Evolutionary conservation across 2,329 filamentous ascomycete species (phyloP).

Genomic region (Sarocladium strictum): DNA sequence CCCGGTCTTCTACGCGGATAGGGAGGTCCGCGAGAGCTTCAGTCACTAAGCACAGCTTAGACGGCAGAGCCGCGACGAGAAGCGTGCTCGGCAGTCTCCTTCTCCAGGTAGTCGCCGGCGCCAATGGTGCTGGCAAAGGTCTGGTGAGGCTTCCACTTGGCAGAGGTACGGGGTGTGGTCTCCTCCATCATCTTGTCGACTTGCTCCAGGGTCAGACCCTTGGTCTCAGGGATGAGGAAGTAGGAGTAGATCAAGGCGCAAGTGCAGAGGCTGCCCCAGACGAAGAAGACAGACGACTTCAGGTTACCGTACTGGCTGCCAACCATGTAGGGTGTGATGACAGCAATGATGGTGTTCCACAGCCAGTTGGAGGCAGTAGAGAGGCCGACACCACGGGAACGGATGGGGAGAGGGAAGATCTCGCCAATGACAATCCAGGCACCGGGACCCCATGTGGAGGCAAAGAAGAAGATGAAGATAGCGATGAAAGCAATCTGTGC

Average conservation of each 20-base stretch:
- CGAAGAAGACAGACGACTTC: conserved; percentile 65
- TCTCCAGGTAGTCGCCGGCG: conserved; percentile 25
- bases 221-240: conserved; percentile 69
- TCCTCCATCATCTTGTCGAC: conserved; percentile 88
- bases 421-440: conserved; percentile 82
- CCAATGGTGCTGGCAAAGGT: conserved; percentile 54
- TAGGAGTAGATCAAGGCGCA: conserved; percentile 58
- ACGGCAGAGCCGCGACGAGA: conserved; percentile 25
- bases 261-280: conserved; percentile 65
- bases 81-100: conserved; percentile 19
- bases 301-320: conserved; percentile 57
- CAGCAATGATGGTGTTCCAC: conserved; percentile 69
- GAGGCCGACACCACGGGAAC: conserved; percentile 78
- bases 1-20: not conserved
- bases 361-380: conserved; percentile 90
- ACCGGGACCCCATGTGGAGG: conserved; percentile 79
- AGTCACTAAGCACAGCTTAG: conserved; percentile 16
- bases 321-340: conserved; percentile 71
- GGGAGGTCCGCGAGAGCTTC: too few species aligned
- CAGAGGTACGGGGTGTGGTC: conserved; percentile 68
- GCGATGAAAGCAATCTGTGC: conserved; percentile 83
- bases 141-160: conserved; percentile 66
- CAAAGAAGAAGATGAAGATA: conserved; percentile 92
- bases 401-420: conserved; percentile 84
- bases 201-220: conserved; percentile 72